phyloP scores from a whole-genome alignment of 2,329 filamentous ascomycete species.

The Tolypocladium capitatum region DNA sequence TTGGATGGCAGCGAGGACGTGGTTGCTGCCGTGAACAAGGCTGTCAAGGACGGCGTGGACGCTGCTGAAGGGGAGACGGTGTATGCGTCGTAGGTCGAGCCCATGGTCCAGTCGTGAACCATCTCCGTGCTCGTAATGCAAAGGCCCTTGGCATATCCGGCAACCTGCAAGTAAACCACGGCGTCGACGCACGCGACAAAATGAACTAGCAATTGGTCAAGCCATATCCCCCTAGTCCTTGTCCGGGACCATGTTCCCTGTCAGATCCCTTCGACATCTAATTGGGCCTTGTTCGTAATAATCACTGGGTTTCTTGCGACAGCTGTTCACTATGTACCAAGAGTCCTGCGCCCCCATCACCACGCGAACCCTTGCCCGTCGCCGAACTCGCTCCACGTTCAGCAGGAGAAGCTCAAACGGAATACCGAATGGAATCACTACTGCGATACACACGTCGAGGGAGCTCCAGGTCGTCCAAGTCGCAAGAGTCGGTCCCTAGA shows the following conservation, averaged over 20 bases:
- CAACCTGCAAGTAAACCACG: no score
- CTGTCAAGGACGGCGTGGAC: slow-evolving; percentile 35
- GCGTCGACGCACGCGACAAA: no score
- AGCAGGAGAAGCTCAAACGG: background rate
- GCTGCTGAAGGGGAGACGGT: slow-evolving; percentile 37
- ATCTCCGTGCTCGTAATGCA: background rate
- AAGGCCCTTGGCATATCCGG: no score
- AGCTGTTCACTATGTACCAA: background rate
- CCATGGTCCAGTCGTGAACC: no score
- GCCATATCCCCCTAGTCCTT: no score
- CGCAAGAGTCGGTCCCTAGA: background rate
- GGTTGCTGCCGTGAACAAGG: slow-evolving; percentile 31
- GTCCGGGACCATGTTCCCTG: background rate
- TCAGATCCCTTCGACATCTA: background rate
- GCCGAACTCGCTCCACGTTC: background rate
- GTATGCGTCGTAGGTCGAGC: slow-evolving; percentile 9
- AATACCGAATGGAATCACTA: background rate
- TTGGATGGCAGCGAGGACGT: slow-evolving; percentile 38
- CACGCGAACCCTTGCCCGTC: no score
- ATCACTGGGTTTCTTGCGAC: background rate
- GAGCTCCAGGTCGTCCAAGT: slow-evolving; percentile 4
- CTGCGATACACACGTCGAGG: background rate
- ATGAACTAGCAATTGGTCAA: no score
- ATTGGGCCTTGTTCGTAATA: background rate
- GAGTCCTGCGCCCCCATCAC: background rate